Base-by-base conservation (phyloP, 1,284 basidiomycete genomes). In the Naganishia sp. region DNA sequence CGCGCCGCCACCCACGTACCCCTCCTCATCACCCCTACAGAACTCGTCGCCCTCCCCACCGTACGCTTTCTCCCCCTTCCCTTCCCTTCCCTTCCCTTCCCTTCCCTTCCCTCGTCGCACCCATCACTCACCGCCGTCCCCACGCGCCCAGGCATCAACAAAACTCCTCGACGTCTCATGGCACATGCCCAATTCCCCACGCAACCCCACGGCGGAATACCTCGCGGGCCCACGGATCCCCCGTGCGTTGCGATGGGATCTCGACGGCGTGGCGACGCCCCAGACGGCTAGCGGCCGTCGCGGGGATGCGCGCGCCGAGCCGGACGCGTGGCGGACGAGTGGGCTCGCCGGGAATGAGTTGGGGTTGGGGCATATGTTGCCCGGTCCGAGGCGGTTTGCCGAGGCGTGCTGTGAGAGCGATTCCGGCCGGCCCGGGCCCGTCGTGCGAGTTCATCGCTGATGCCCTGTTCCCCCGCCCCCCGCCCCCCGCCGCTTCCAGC, bases 341-440 rank as follows among this genome's bases (percentile, higher is more conserved):
- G 67, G 67, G 41, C 52, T 67, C 28, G 88, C 90, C 89, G 2
- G 86, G 28, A 67, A 67, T 42, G 51, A 53, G 9, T 82, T 93
- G 5, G 89, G 88, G 15, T 82, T 98, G 21, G 90, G 89, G 72
- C 94, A 98, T 80, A 98, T 98, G 94, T 88, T 98, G 85, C 95
- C 95, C 4, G 80, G 83, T 21, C 82, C 81, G 35, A 82, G 84
- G 47, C 79, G 82, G n/a, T 98, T 98, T 78, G 87, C 88, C 18
- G 81, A 85, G 65, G 88, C 90, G 10, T 92, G 90, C 73, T 86
- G 91, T 92, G 80, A 71, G 87, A 74, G 4, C 35, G 4, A 1
- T 6, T 9, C 13, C 35, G 3, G 4, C 35, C 17, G 18, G 13
- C 21, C 35, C 47, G 23, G 42, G 28, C 1, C 18, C 11, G n/a